Evolutionary conservation across 2,329 filamentous ascomycete genomes (phyloP), one percentile per base, ranked within the genome.

Genomic region (Nothophoma quercina): DNA sequence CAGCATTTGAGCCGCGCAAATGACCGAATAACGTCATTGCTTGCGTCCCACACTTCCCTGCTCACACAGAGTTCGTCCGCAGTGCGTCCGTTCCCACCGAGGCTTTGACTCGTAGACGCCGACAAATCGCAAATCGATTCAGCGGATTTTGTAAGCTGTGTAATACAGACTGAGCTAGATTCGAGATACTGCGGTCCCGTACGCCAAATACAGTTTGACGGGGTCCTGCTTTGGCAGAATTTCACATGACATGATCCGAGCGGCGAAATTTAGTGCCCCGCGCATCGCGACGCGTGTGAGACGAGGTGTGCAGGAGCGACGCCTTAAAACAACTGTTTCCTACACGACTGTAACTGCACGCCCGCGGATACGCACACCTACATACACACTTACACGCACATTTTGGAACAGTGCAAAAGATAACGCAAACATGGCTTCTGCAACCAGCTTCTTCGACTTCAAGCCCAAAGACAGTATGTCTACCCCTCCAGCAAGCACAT

Each of bases 391-490:
- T 9, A 25, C 7, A 38, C 51, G 34, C 7, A 21, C 38, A 18
- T 51, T 51, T 12, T 41, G 29, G 41, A 42, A 12, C 33, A 42
- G 18, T 40, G 39, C 43, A 29, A 60, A 59, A 16, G 28, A 49
- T n/a, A 35, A 33, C 43, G 47, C 62, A 55, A 79, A 67, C 62
- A 90, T 90, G 88, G 78, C 87, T 22, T 87, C 87, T 48, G 87
- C 86, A 64, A 87, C 87, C 16, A 80, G 74, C 49, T 91, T 96
- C 75, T 95, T 88, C 82, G 88, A 93, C 74, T 96, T 96, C 78
- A 90, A 88, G 79, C 87, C 90, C 62, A 84, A 89, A 64, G 87
- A 93, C 77, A 92, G 89, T 91, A 81, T 59, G 87, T 83, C 15
- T 35, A n/a, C 13, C 19, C 42, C 18, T 16, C 22, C 28, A 18